Percentiles rank a stretch among this genome's conserved stretches.
These are phyloP conservation scores for Leccinum broughii DNA, from an alignment of 768 basidiomycete species.

Conservation along the genomic window DNA sequence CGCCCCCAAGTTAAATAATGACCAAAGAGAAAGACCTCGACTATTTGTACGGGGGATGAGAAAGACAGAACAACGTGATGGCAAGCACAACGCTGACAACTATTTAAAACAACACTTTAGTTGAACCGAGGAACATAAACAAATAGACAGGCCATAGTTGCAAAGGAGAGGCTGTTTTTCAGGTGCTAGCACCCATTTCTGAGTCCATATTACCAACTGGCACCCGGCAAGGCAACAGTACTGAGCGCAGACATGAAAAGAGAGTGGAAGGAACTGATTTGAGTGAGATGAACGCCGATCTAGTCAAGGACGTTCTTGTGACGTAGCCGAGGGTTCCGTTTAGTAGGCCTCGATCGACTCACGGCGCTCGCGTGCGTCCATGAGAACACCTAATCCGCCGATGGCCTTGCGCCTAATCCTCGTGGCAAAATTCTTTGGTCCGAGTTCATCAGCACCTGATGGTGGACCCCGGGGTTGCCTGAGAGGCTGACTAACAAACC, in stretches of 20 bases:
- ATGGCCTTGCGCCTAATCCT: constrained; percentile 84
- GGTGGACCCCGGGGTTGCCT: constrained; percentile 90
- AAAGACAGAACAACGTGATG: constrained; percentile 24
- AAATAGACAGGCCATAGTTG: constrained; percentile 23
- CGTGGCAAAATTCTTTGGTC: constrained; percentile 86
- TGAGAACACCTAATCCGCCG: constrained; percentile 74
- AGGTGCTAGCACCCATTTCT: constrained; percentile 27
- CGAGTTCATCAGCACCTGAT: constrained; percentile 81
- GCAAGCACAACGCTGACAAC: constrained; percentile 27
- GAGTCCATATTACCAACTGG: constrained; percentile 22
- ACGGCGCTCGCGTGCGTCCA: constrained; percentile 79
- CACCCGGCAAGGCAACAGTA: constrained; percentile 9
- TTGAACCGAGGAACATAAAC: constrained; percentile 21
- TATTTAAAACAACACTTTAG: constrained; percentile 32
- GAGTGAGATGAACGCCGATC: constrained; percentile 16
- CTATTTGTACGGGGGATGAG: constrained; percentile 15
- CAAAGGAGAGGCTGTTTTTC: constrained; percentile 26
- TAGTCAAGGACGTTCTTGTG: constrained; percentile 12
- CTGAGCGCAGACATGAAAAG: constrained; percentile 19
- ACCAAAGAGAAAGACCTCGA: constrained; percentile 15
- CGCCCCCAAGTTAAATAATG: constrained; percentile 24
- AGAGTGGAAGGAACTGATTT: constrained; percentile 21
- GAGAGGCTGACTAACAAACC: constrained; percentile 68
- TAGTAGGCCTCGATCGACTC: constrained; percentile 72
- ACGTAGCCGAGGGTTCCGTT: constrained; percentile 24